Percentiles rank a stretch among this genome's conserved stretches.
Conservation (phyloP, 495 filamentous ascomycete species). For the Penicillium goetzii region DNA sequence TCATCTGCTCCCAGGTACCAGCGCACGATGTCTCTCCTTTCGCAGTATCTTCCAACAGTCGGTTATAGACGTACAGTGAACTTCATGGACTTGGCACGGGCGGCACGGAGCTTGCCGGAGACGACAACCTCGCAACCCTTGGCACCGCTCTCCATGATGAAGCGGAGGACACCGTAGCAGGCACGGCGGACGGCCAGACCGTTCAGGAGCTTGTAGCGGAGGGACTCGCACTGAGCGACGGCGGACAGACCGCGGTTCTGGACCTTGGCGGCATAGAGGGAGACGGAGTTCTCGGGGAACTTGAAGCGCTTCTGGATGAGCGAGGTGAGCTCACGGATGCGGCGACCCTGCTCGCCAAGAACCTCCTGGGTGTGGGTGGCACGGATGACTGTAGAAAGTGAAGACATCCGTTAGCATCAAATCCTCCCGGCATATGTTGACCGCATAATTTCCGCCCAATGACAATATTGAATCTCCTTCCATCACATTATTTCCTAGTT, state of each 20-base stretch:
- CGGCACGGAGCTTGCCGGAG: slow-evolving; percentile 96
- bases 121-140: slow-evolving; percentile 99
- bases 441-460: slow-evolving; percentile 11
- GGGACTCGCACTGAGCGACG: slow-evolving; percentile 99
- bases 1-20: not conserved
- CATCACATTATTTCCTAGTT: slow-evolving; percentile 18
- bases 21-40: not conserved
- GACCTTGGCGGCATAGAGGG: slow-evolving; percentile 99
- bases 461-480: slow-evolving; percentile 24
- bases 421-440: slow-evolving; percentile 8
- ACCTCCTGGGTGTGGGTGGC: slow-evolving; percentile 99
- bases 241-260: slow-evolving; percentile 99
- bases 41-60: slow-evolving; percentile 2
- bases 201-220: slow-evolving; percentile 99
- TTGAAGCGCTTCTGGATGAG: slow-evolving; percentile 99
- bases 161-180: slow-evolving; percentile 98
- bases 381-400: slow-evolving; percentile 73
- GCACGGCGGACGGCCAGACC: slow-evolving; percentile 95
- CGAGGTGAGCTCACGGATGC: slow-evolving; percentile 99
- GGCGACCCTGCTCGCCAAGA: slow-evolving; percentile 98
- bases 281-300: slow-evolving; percentile 99
- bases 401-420: slow-evolving; percentile 45
- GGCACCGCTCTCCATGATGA: slow-evolving; percentile 99
- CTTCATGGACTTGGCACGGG: slow-evolving; percentile 99
- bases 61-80: slow-evolving; percentile 74